Evolutionary conservation across 129 eudicot genomes (phyloP), one percentile per base, ranked within the genome.

Genomic region (Cynara cardunculus): DNA sequence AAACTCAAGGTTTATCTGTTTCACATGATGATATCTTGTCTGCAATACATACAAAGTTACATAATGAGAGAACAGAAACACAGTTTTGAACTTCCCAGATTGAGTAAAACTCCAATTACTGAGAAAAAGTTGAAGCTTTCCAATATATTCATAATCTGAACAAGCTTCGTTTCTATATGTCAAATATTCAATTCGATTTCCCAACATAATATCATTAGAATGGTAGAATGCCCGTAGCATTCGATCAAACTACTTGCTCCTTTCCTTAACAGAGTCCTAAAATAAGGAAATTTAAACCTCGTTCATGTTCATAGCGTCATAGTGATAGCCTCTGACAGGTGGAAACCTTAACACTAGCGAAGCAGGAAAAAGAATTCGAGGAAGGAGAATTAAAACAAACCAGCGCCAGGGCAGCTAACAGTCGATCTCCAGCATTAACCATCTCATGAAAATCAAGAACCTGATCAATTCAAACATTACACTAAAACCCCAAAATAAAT

Each of bases 371-470:
- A 6, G 68, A 53, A 69, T 13, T 37, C 61, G 22, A 72, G 32
- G 39, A 80, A 68, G 32, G 5, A 14, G 75, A 71, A 79, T 22
- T 8, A 16, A 82, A 77, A 83, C 94, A 69, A 73, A 95, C 99
- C 91, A 95, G 89, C 44, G 97, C 88, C 72, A 95, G 97, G 78
- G 97, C 99, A 69, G 94, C 87, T 30, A 92, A 28, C 19, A 95
- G 97, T 75, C 99, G 91, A 82, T 87, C 83, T 69, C 99, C 97
- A 69, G 99, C 94, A 82, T 88, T 87, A 56, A 10, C 85, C 88
- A 81, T 88, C 82, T 95, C 99, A 64, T 82, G 99, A 77, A 95
- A 88, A 87, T 92, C 99, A 85, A 95, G 94, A 67, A 84, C 91
- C 99, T 95, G 86, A 26, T 0, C 69, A 37, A 35, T 31, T 19